Evolutionary conservation across 108 stramenopile genomes (phyloP).

Genomic region (Discostella stelligeroides): DNA sequence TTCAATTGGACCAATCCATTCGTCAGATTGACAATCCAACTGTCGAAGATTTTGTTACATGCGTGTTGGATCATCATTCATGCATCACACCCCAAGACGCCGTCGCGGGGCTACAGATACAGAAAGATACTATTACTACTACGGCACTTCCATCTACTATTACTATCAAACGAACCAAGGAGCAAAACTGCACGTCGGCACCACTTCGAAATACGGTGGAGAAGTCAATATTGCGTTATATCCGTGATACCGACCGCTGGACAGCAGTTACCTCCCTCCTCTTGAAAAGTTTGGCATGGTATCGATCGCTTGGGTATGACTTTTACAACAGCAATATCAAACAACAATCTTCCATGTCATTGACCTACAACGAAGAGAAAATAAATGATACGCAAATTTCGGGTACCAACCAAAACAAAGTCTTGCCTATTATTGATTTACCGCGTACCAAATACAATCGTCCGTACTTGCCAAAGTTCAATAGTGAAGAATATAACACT

Average conservation of each 20-base stretch:
- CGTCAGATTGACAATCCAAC: not conserved
- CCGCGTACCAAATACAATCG: slow-evolving; percentile 71
- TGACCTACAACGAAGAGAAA: too few relatives aligned
- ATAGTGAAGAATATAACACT: not conserved
- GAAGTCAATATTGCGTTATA: slow-evolving; percentile 44
- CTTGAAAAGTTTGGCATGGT: slow-evolving; percentile 70
- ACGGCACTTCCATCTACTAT: not conserved
- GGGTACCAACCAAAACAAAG: not conserved
- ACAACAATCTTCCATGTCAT: too few relatives aligned
- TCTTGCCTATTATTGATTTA: slow-evolving; percentile 50
- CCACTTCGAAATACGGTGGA: not conserved
- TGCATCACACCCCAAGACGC: slow-evolving; percentile 6
- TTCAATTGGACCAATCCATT: not conserved
- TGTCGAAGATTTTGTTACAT: not conserved
- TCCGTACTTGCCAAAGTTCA: slow-evolving; percentile 76
- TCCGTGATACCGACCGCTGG: slow-evolving; percentile 58
- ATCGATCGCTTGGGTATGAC: slow-evolving; percentile 28
- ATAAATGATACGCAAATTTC: too few relatives aligned
- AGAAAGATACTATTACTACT: not conserved
- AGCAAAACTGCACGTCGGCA: not conserved
- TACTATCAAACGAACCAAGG: too few relatives aligned
- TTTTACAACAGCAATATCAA: not conserved
- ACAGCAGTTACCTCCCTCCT: slow-evolving; percentile 61
- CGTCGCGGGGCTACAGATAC: too few relatives aligned
- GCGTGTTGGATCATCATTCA: not conserved